Conservation (phyloP, 1,139 yeast species). For the Petasospora fabianii region DNA sequence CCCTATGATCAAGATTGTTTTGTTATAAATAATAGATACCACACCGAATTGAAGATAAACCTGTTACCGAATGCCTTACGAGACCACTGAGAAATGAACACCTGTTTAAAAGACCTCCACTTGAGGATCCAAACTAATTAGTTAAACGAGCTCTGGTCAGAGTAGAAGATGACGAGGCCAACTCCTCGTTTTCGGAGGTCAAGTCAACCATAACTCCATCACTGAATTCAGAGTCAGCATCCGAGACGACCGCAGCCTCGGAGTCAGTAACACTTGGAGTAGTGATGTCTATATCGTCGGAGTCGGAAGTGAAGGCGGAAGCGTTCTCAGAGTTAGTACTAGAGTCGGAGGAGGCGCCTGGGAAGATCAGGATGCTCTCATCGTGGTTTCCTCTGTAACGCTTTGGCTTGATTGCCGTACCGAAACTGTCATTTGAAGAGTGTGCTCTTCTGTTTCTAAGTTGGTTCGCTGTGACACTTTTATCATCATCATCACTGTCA, state of each 20-base stretch:
- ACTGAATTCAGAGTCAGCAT: conserved; percentile 6
- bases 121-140: no score
- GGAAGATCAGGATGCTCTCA: conserved; percentile 3
- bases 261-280: background rate
- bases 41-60: no score
- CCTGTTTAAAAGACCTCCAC: no score
- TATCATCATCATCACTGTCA: no score
- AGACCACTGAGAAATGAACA: no score
- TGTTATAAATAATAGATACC: no score
- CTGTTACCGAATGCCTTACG: no score
- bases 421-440: background rate
- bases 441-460: conserved; percentile 1
- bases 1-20: no score
- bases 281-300: background rate
- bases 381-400: conserved; percentile 5
- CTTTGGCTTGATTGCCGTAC: background rate
- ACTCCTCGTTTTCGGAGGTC: conserved; percentile 3
- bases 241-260: background rate
- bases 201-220: conserved; percentile 8
- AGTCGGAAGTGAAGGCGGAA: no score
- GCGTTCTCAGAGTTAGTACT: no score
- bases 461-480: no score
- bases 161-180: conserved; percentile 4
- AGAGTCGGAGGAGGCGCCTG: background rate
- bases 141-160: conserved; percentile 1